phyloP scores from a whole-genome alignment of 73 alveolate species.

The Uronychia setigera region DNA sequence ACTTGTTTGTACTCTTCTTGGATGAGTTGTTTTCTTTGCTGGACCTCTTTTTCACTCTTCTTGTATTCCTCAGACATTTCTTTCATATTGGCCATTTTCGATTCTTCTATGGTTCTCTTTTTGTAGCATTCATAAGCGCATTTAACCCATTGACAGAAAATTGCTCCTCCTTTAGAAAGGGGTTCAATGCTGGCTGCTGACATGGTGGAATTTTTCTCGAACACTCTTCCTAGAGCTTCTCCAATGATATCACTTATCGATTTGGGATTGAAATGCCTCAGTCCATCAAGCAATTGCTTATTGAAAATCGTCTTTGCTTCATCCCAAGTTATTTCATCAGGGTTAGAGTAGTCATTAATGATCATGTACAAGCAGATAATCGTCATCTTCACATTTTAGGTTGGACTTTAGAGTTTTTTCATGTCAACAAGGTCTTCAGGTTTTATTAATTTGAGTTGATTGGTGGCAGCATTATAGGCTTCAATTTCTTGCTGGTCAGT shows the following conservation, averaged over 20 bases:
- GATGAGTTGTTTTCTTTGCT: slow-evolving; percentile 78
- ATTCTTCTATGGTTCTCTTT: slow-evolving; percentile 77
- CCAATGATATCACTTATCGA: slow-evolving; percentile 43
- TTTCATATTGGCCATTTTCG: slow-evolving; percentile 52
- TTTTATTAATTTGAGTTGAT: too few relatives aligned
- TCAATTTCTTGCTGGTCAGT: slow-evolving; percentile 92
- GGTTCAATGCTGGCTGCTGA: slow-evolving; percentile 67
- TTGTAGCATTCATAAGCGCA: slow-evolving; percentile 73
- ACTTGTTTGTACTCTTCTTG: slow-evolving; percentile 82
- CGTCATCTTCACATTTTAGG: too few relatives aligned
- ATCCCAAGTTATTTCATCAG: slow-evolving; percentile 44
- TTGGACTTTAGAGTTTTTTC: too few relatives aligned
- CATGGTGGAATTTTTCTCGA: slow-evolving; percentile 68
- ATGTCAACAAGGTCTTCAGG: too few relatives aligned
- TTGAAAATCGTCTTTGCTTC: slow-evolving; percentile 37
- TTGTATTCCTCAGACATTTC: slow-evolving; percentile 55
- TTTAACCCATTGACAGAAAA: slow-evolving; percentile 77
- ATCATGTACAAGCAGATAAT: too few relatives aligned
- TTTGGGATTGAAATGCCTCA: slow-evolving; percentile 44
- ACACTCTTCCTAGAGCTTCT: slow-evolving; percentile 30
- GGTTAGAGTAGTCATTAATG: too few relatives aligned
- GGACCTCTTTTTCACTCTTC: slow-evolving; percentile 82
- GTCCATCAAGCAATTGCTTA: slow-evolving; percentile 33
- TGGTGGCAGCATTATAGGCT: too few relatives aligned
- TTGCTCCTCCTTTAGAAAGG: slow-evolving; percentile 67